These are phyloP conservation scores for Sporothrix globosa DNA, from an alignment of 2,329 filamentous ascomycete genomes.

Conservation along the genomic window DNA sequence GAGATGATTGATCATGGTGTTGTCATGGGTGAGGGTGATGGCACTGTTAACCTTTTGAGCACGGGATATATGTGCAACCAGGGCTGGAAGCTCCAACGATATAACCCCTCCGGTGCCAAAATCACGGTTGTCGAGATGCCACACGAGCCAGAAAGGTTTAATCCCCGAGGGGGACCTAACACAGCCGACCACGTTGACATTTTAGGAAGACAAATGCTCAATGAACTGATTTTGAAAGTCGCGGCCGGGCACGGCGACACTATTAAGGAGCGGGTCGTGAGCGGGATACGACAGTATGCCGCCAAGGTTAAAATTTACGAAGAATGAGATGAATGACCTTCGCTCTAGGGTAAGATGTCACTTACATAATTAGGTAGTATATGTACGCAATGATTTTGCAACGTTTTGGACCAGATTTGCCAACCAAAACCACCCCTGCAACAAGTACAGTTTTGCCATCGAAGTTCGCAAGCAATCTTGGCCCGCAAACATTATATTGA, in stretches of 20 bases:
- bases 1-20: constrained; percentile 77
- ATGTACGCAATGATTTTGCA: neutral
- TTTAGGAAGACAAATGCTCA: constrained; percentile 81
- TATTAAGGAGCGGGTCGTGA: constrained; percentile 77
- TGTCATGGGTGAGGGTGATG: constrained; percentile 93
- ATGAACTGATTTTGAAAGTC: constrained; percentile 85
- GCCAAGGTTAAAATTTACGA: constrained; percentile 82
- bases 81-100: constrained; percentile 91
- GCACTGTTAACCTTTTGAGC: constrained; percentile 90
- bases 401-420: neutral
- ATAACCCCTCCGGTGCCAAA: constrained; percentile 82
- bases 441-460: neutral
- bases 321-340: constrained; percentile 47
- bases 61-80: constrained; percentile 96
- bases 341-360: neutral
- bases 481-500: neutral
- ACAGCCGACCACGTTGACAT: constrained; percentile 96
- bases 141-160: constrained; percentile 92
- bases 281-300: constrained; percentile 80
- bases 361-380: neutral
- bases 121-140: constrained; percentile 93
- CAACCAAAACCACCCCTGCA: neutral
- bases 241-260: constrained; percentile 81
- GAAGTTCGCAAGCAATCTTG: neutral
- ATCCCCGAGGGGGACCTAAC: constrained; percentile 71